A percentile compares a stretch with the other conserved stretches of the same genome.
Evolutionary conservation across 176 grass and related monocot genomes (phyloP).

Genomic region (Carex kokanica): DNA sequence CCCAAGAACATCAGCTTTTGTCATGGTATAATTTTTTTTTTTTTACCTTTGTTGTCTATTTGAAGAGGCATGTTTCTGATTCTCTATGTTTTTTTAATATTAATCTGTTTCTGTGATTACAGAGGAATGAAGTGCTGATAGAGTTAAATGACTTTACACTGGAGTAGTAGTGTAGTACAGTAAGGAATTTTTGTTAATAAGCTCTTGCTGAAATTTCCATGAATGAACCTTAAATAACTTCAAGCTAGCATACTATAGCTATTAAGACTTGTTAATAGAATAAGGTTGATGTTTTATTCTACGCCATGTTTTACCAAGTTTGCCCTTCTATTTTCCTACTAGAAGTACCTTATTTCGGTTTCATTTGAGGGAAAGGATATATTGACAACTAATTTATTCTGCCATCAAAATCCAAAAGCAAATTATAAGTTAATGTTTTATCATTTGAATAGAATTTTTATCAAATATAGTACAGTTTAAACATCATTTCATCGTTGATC

Average conservation of each 20-base stretch:
- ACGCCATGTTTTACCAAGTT: neutral
- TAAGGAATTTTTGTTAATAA: neutral
- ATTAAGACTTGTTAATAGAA: constrained; percentile 23
- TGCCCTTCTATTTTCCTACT: neutral
- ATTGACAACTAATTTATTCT: neutral
- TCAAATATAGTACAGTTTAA: neutral
- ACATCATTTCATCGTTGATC: neutral
- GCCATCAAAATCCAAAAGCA: neutral
- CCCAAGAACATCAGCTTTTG: constrained; percentile 71
- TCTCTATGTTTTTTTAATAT: neutral
- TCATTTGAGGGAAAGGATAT: neutral
- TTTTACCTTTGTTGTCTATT: neutral
- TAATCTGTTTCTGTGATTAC: constrained; percentile 22
- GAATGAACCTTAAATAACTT: constrained; percentile 16
- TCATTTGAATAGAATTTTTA: neutral
- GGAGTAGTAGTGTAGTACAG: constrained; percentile 37
- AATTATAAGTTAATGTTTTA: neutral
- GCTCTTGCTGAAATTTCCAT: neutral
- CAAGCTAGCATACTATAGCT: constrained; percentile 12
- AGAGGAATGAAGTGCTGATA: constrained; percentile 89
- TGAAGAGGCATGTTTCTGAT: neutral
- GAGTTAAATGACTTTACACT: constrained; percentile 47
- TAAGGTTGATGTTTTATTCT: neutral
- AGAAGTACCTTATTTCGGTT: neutral
- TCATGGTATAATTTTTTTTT: constrained; percentile 61